phyloP scores from a whole-genome alignment of 2,329 filamentous ascomycete species.

The Beauveria asiatica region DNA sequence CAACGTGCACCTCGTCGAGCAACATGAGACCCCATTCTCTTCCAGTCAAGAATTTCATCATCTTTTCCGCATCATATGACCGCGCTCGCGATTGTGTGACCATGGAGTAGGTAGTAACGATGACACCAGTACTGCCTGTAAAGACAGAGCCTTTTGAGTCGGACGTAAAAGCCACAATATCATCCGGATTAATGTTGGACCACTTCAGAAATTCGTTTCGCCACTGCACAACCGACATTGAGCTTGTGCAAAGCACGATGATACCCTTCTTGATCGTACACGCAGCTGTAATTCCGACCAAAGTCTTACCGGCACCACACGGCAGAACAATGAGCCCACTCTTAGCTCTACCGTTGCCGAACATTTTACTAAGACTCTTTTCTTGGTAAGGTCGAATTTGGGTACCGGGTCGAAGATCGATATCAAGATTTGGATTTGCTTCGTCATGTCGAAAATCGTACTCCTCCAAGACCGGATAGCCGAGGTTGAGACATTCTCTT shows the following conservation, averaged over 20 bases:
- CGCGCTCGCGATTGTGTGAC: slow-evolving; percentile 84
- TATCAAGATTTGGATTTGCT: slow-evolving; percentile 82
- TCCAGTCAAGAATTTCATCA: slow-evolving; percentile 87
- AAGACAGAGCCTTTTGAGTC: slow-evolving; percentile 78
- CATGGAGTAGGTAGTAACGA: slow-evolving; percentile 98
- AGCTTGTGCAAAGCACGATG: slow-evolving; percentile 91
- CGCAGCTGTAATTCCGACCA: slow-evolving; percentile 96
- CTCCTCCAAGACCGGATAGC: slow-evolving; percentile 84
- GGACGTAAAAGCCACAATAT: slow-evolving; percentile 91
- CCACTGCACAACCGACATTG: slow-evolving; percentile 98
- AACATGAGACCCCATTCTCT: slow-evolving; percentile 98
- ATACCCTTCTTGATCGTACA: slow-evolving; percentile 97
- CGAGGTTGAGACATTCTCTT: slow-evolving; percentile 79
- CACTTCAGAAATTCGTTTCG: slow-evolving; percentile 93
- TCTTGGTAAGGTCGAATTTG: slow-evolving; percentile 94
- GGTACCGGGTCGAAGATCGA: slow-evolving; percentile 81
- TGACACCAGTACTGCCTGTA: slow-evolving; percentile 83
- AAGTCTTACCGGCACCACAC: slow-evolving; percentile 91
- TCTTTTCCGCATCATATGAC: slow-evolving; percentile 88
- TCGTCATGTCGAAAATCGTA: slow-evolving; percentile 95
- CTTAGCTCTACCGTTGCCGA: slow-evolving; percentile 93
- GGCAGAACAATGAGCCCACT: slow-evolving; percentile 96
- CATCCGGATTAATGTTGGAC: slow-evolving; percentile 89
- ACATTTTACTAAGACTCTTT: slow-evolving; percentile 98
- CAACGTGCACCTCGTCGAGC: slow-evolving; percentile 94